phyloP scores from a whole-genome alignment of 75 land plant species.

The Pseudotsuga menziesii region DNA sequence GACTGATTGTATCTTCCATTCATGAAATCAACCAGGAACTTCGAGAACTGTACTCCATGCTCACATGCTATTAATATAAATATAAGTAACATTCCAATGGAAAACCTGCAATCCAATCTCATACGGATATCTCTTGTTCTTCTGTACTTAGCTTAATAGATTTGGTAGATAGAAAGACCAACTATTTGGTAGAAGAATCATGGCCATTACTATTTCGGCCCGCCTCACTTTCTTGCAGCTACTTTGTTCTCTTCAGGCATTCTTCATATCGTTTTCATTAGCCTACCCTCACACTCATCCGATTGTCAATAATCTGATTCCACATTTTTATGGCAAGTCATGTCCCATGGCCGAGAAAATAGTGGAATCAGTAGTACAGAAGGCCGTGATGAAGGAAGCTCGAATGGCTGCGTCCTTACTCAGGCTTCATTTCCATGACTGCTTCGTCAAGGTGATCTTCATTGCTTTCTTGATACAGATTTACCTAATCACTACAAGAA shows the following conservation, averaged over 20 bases:
- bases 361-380: background rate
- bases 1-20: too few species aligned
- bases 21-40: too few species aligned
- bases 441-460: background rate
- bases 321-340: slow-evolving; percentile 11
- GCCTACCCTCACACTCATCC: background rate
- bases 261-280: background rate
- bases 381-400: background rate
- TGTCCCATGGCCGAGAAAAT: background rate
- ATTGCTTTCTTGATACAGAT: background rate
- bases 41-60: too few species aligned
- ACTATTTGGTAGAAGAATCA: background rate
- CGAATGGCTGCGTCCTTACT: background rate
- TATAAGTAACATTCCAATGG: too few species aligned
- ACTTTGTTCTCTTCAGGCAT: background rate
- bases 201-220: background rate
- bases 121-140: background rate
- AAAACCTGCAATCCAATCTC: too few species aligned
- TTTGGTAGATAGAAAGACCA: background rate
- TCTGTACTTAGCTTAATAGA: background rate
- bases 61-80: too few species aligned
- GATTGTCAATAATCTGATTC: slow-evolving; percentile 19
- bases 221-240: background rate
- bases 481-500: background rate
- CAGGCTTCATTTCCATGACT: background rate